phyloP scores from a whole-genome alignment of 805 yeast genomes.

The Candida arabinofermentans region DNA sequence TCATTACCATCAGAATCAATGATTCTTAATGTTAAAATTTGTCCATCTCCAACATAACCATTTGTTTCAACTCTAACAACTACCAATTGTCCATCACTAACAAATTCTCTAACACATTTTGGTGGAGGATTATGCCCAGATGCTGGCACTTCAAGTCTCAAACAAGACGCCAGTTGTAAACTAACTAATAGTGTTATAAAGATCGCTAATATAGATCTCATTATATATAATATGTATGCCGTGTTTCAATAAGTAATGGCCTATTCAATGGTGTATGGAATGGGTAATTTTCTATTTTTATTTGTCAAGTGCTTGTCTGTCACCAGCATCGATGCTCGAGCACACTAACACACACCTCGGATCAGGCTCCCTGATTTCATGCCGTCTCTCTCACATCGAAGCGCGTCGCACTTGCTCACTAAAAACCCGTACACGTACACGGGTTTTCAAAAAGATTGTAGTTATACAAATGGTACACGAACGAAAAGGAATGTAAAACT shows the following conservation, averaged over 20 bases:
- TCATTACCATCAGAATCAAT: slow-evolving; percentile 83
- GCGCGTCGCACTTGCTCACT: too few relatives aligned
- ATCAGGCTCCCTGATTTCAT: too few relatives aligned
- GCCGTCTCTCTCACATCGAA: too few relatives aligned
- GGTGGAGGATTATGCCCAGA: slow-evolving; percentile 37
- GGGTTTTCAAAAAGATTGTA: too few relatives aligned
- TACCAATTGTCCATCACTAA: slow-evolving; percentile 76
- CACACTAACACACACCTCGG: too few relatives aligned
- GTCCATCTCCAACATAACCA: slow-evolving; percentile 86
- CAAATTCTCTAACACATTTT: slow-evolving; percentile 90
- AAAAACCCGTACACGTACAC: too few relatives aligned
- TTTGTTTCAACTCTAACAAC: slow-evolving; percentile 75
- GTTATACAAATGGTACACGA: too few relatives aligned
- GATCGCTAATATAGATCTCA: slow-evolving; percentile 6
- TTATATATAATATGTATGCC: background rate
- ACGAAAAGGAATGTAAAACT: too few relatives aligned
- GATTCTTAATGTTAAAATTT: slow-evolving; percentile 61
- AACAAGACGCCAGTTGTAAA: slow-evolving; percentile 12
- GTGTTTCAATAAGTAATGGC: background rate
- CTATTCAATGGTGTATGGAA: too few relatives aligned
- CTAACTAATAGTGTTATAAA: slow-evolving; percentile 8
- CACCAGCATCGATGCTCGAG: too few relatives aligned
- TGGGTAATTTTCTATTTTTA: too few relatives aligned
- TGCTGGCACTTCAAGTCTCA: slow-evolving; percentile 33
- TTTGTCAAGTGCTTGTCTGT: too few relatives aligned